Base-by-base conservation (phyloP, 2,329 filamentous ascomycete genomes). In the Alternaria brassicicola region DNA sequence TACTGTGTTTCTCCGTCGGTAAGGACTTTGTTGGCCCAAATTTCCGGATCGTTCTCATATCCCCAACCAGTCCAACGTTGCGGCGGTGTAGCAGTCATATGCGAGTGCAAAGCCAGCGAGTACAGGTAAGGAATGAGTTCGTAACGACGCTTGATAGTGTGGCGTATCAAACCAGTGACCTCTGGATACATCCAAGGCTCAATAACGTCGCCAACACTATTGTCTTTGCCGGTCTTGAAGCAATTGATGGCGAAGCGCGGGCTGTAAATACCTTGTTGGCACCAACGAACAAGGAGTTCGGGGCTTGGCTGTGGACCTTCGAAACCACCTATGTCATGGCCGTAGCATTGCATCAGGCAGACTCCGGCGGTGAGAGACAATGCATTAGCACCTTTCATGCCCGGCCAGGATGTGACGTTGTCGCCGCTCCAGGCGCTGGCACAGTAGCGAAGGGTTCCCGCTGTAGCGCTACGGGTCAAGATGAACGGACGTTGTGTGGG, bases 161-260 rank as follows among this genome's bases (percentile, higher is more conserved):
- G 82, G 15, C 89, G 84, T 13, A 92, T 80, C 1, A 88, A 75
- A 0, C 84, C 84, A 0, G 87, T 87, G 26, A 87, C 86, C 33
- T 88, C 84, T 0, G 88, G 87, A 68, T 91, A 89, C 88, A 91
- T 91, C 88, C 88, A 92, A 0, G 89, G 89, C 77, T 91, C 89
- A 57, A 92, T 92, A 0, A 92, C 88, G 33, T 90, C 89, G 7
- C 89, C 89, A 23, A 90, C 82, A 0, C 81, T 80, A 66, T 88
- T 91, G 74, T 91, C 86, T 1, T 84, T 79, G 0, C 84, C 85
- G 0, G 89, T 92, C 78, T 92, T 92, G 84, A 89, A 91, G 75
- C 89, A 92, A 75, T 92, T 92, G 79, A 91, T 91, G 10, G 89
- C 87, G 66, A 92, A 91, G 0, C 89, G 86, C 0, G 87, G 84